Conservation (phyloP, 108 stramenopile genomes). For the Parietichytrium sp. region DNA sequence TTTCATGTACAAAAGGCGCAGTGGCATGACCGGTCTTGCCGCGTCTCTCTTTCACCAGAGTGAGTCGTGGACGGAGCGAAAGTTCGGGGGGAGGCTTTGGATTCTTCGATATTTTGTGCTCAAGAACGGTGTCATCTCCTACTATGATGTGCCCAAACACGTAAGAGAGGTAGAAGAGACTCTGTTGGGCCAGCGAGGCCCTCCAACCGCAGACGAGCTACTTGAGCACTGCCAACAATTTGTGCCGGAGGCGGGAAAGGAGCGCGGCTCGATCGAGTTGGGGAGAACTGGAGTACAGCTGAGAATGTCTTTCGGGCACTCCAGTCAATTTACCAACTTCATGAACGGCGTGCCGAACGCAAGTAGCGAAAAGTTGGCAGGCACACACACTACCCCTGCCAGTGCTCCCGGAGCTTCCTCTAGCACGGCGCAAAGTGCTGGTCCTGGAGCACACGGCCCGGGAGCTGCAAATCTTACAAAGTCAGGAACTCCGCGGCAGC, state of each 20-base stretch:
- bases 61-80: constrained; percentile 34
- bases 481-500: too few species aligned
- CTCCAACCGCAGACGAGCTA: not conserved
- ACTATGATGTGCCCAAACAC: not conserved
- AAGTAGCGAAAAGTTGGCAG: too few species aligned
- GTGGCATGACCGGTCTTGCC: not conserved
- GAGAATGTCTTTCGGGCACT: not conserved
- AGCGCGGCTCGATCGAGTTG: not conserved
- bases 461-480: too few species aligned
- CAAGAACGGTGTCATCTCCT: not conserved
- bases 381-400: too few species aligned
- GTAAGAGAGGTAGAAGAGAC: not conserved
- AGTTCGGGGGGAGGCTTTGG: constrained; percentile 7
- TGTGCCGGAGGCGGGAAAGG: not conserved
- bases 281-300: not conserved
- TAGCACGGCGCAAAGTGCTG: too few species aligned
- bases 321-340: too few species aligned
- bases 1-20: constrained; percentile 29
- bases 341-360: too few species aligned
- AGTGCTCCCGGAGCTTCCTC: too few species aligned
- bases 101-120: not conserved
- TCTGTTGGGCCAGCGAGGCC: too few species aligned
- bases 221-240: not conserved
- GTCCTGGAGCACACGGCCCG: too few species aligned
- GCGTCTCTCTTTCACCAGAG: not conserved